Evolutionary conservation across 495 filamentous ascomycete genomes (phyloP).

Genomic region (Aspergillus conjunctus): DNA sequence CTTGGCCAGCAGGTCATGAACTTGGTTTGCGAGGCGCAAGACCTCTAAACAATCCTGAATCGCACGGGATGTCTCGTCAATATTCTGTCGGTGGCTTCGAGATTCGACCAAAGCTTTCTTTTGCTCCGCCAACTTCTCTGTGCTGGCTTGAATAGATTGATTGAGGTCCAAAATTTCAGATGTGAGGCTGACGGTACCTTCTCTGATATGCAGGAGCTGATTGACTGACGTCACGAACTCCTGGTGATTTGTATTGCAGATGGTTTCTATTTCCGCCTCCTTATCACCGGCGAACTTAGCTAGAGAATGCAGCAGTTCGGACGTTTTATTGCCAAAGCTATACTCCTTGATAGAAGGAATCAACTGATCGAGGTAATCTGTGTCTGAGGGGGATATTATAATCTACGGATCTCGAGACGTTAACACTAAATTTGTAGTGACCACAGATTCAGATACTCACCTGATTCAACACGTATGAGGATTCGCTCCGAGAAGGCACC

Average conservation of each 20-base stretch:
- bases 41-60: constrained; percentile 91
- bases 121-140: constrained; percentile 89
- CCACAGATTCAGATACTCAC: constrained; percentile 21
- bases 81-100: constrained; percentile 88
- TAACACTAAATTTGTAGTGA: constrained; percentile 1
- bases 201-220: constrained; percentile 84
- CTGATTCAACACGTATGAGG: constrained; percentile 46
- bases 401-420: constrained; percentile 58
- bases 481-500: constrained; percentile 34
- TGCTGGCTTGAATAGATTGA: constrained; percentile 92
- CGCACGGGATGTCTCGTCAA: constrained; percentile 87
- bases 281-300: constrained; percentile 79
- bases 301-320: constrained; percentile 74
- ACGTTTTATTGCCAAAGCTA: constrained; percentile 70
- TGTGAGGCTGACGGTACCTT: constrained; percentile 84
- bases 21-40: constrained; percentile 87
- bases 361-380: constrained; percentile 92
- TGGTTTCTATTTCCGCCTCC: constrained; percentile 88
- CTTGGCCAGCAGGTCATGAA: constrained; percentile 83
- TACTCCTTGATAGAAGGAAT: constrained; percentile 92
- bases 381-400: constrained; percentile 85
- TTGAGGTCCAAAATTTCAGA: constrained; percentile 91
- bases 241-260: constrained; percentile 94
- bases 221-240: constrained; percentile 94
- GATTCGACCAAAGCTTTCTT: constrained; percentile 94